Base-by-base conservation (phyloP, 352 stramenopile species). In the Blastocystis hominis region DNA sequence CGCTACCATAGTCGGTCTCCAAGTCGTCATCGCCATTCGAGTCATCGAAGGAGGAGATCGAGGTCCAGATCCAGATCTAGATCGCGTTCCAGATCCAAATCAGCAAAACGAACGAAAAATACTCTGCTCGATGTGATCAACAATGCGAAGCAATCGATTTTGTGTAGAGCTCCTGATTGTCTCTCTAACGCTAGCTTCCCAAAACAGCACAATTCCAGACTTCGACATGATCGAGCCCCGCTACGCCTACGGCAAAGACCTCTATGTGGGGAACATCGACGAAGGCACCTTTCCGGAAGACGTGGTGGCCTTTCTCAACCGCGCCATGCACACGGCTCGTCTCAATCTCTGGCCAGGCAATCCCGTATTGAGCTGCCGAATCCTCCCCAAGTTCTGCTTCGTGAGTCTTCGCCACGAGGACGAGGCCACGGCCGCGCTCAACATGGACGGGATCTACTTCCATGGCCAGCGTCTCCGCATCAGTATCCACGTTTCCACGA, bases 341-440 rank as follows among this genome's bases (percentile, higher is more conserved):
- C 70, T 80, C 7, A 80, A 80, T 42, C 44, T 50, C 4, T 80
- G 70, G 70, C 70, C 70, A 10, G 70, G 70, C 5, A 80, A 80
- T 30, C 70, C 66, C 10, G 70, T 80, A 3, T 30, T 80, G 4
- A 36, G 38, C 20, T 80, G 70, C 42, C 70, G 70, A 13, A 36
- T 80, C 4, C 46, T 80, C n/a, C 70, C 70, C 36, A 80, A 80
- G 70, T 80, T 80, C 44, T 80, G 70, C 36, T 80, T 80, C 54
- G 70, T 80, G 2, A 80, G 70, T 64, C 70, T 80, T 17, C 70
- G 70, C 1, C 70, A 80, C 54, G 70, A 80, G 4, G 70, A 80
- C 46, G 70, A 80, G 55, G 70, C 70, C 7, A 64, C 70, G 0
- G 50, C 46, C 54, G 70, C 70, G 13, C 46, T 80, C 0, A 80